A percentile compares a stretch with the other conserved stretches of the same genome.
phyloP scores from a whole-genome alignment of 2,329 filamentous ascomycete genomes.

The Fusarium hostae region DNA sequence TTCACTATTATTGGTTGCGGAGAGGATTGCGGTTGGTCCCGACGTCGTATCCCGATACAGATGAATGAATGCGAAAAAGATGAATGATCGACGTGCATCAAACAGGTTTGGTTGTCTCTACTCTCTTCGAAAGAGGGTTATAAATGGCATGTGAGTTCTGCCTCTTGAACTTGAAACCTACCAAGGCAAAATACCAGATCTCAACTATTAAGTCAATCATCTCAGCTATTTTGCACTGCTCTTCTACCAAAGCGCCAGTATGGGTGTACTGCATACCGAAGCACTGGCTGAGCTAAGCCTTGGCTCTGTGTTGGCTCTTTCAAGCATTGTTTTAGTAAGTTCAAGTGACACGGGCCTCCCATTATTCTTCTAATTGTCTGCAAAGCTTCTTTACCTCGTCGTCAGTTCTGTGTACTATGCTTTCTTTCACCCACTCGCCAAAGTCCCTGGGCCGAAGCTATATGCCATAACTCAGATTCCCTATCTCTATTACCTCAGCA shows the following conservation, averaged over 20 bases:
- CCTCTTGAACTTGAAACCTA: accelerated
- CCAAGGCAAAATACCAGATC: background rate
- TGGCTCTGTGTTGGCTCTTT: background rate
- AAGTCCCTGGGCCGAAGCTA: slow-evolving; percentile 2
- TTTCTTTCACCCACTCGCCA: slow-evolving; percentile 12
- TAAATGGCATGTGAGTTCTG: background rate
- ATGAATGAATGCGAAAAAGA: background rate
- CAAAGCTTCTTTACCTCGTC: background rate
- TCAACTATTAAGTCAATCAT: too few species aligned
- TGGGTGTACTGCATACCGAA: background rate
- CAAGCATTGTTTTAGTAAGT: background rate
- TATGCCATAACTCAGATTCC: background rate
- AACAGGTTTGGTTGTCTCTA: background rate
- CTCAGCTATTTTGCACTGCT: background rate
- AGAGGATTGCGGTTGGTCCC: background rate
- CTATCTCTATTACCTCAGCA: background rate
- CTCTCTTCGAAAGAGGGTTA: background rate
- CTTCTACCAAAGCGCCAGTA: background rate
- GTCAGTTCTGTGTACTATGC: background rate
- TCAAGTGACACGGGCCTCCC: background rate
- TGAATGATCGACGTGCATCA: background rate
- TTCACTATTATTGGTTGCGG: background rate
- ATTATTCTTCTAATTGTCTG: background rate
- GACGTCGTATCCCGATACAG: background rate
- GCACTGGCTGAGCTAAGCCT: background rate